phyloP scores from a whole-genome alignment of 2,329 filamentous ascomycete species.

The Fusarium lyarnte region DNA sequence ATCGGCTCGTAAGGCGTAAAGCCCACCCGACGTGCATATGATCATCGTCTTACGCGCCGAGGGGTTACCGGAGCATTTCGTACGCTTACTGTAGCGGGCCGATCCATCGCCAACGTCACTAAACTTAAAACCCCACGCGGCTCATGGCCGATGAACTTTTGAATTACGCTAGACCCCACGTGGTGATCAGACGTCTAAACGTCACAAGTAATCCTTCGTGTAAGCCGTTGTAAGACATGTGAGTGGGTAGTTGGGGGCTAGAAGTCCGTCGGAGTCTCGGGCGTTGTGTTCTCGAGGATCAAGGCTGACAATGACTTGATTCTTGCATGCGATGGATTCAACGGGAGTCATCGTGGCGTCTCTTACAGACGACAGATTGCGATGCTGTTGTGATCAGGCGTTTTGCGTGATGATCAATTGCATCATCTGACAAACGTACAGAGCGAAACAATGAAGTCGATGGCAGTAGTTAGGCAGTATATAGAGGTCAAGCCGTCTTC shows the following conservation, averaged over 20 bases:
- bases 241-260: not conserved
- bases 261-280: rapidly evolving
- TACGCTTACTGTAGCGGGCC: not conserved
- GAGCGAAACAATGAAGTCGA: rapidly evolving
- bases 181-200: not conserved
- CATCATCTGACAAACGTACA: not conserved
- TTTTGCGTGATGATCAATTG: not conserved
- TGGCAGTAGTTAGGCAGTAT: rapidly evolving
- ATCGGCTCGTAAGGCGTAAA: not conserved
- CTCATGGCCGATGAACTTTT: not conserved
- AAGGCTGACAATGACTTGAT: not conserved
- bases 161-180: not conserved
- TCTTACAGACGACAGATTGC: rapidly evolving
- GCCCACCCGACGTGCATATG: rapidly evolving
- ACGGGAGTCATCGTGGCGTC: rapidly evolving
- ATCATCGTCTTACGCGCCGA: not conserved
- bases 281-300: not conserved
- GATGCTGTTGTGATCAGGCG: rapidly evolving
- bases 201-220: rapidly evolving
- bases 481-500: not conserved
- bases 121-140: not conserved
- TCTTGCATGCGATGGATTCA: rapidly evolving
- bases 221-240: not conserved
- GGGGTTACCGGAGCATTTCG: not conserved
- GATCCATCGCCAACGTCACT: not conserved